Percentiles rank a stretch among this genome's conserved stretches.
These are phyloP conservation scores for Venturia asperata DNA, from an alignment of 2,329 filamentous ascomycete species.

Conservation along the genomic window DNA sequence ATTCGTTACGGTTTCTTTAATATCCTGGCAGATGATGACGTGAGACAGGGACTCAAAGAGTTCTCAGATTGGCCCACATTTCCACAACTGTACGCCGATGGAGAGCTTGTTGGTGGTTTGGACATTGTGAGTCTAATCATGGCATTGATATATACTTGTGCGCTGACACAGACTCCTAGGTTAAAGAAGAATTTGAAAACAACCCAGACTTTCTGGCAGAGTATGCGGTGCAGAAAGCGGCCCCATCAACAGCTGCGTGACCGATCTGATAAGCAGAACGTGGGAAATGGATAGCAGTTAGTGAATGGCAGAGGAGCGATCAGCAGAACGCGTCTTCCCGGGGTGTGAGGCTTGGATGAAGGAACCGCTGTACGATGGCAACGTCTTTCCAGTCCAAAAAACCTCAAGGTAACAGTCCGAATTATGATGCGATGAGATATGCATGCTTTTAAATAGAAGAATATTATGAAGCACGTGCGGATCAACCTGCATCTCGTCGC, in stretches of 20 bases:
- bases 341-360: not conserved
- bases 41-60: slow-evolving; percentile 91
- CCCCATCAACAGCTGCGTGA: slow-evolving; percentile 14
- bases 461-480: not conserved
- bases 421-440: not conserved
- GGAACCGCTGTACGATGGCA: not conserved
- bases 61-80: slow-evolving; percentile 99
- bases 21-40: slow-evolving; percentile 94
- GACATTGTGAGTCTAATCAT: slow-evolving; percentile 69
- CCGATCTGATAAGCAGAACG: not conserved
- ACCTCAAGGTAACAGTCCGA: not conserved
- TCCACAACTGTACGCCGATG: slow-evolving; percentile 86
- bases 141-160: slow-evolving; percentile 10
- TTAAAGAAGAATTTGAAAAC: slow-evolving; percentile 86
- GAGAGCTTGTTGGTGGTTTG: slow-evolving; percentile 84
- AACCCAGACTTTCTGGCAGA: slow-evolving; percentile 75
- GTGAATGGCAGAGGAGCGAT: not conserved
- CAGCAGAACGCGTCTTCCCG: not conserved
- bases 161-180: slow-evolving; percentile 43
- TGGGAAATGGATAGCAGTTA: not conserved
- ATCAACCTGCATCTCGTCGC: not conserved
- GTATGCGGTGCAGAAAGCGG: slow-evolving; percentile 45
- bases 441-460: not conserved
- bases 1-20: slow-evolving; percentile 99
- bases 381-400: not conserved